Evolutionary conservation across 768 basidiomycete genomes (phyloP).

Genomic region (Suillus spraguei): DNA sequence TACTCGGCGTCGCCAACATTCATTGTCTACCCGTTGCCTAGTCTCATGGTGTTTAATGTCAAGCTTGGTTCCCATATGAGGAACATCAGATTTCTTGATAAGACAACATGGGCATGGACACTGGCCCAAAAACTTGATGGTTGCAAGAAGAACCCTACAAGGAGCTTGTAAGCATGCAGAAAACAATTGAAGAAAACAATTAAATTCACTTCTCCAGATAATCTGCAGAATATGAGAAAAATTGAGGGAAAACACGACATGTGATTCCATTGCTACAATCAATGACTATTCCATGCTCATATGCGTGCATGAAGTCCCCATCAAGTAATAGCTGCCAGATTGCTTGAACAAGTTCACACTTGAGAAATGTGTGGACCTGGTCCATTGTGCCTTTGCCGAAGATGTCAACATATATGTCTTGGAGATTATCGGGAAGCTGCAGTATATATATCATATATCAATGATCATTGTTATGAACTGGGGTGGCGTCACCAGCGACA

Average conservation of each 20-base stretch:
- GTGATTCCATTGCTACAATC: conserved; percentile 19
- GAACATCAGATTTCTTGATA: conserved; percentile 11
- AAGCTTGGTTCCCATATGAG: conserved; percentile 14
- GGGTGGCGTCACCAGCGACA: too few relatives aligned
- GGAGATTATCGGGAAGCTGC: conserved; percentile 10
- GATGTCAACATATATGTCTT: not conserved
- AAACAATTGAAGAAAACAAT: not conserved
- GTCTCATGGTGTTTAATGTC: conserved; percentile 11
- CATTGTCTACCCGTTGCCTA: not conserved
- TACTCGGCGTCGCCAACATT: too few relatives aligned
- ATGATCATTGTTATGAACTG: too few relatives aligned
- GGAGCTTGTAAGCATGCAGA: not conserved
- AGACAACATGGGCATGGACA: conserved; percentile 24
- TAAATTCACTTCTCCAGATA: conserved; percentile 21
- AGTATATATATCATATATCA: not conserved
- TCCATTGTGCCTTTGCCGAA: not conserved
- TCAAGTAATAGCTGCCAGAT: conserved; percentile 23
- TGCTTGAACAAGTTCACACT: conserved; percentile 23
- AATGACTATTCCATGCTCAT: conserved; percentile 24
- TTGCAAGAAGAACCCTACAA: conserved; percentile 22
- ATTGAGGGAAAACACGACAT: conserved; percentile 19
- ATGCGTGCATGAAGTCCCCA: conserved; percentile 23
- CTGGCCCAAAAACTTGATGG: conserved; percentile 24
- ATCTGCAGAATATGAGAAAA: conserved; percentile 28
- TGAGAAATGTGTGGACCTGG: conserved; percentile 14